Evolutionary conservation across 2,329 filamentous ascomycete species (phyloP).

Genomic region (Exophiala alcalophila): DNA sequence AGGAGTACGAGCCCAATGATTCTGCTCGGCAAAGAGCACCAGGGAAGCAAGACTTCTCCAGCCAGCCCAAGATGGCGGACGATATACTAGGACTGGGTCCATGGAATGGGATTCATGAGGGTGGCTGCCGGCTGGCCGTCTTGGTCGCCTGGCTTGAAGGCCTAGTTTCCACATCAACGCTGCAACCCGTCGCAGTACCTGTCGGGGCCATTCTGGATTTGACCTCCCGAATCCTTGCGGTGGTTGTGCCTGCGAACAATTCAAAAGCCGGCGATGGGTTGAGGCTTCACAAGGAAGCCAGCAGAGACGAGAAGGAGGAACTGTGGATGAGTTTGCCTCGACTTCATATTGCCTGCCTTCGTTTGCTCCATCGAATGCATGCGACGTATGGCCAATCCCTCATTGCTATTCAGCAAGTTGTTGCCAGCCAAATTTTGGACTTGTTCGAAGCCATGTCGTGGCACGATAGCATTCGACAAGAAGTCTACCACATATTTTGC

Average conservation of each 20-base stretch:
- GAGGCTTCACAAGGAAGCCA: slow-evolving; percentile 69
- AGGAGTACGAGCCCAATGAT: slow-evolving; percentile 73
- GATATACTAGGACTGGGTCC: slow-evolving; percentile 54
- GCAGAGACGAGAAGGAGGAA: slow-evolving; percentile 76
- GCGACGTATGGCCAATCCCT: slow-evolving; percentile 58
- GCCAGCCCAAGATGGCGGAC: slow-evolving; percentile 38
- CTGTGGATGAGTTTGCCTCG: slow-evolving; percentile 70
- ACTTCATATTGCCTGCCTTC: slow-evolving; percentile 69
- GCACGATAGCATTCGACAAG: slow-evolving; percentile 55
- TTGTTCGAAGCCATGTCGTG: slow-evolving; percentile 59
- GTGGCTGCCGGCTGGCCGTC: slow-evolving; percentile 65
- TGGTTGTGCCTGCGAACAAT: slow-evolving; percentile 53
- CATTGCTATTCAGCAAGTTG: slow-evolving; percentile 59
- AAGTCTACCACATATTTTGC: slow-evolving; percentile 59
- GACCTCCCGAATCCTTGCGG: slow-evolving; percentile 65
- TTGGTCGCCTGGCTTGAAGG: slow-evolving; percentile 64
- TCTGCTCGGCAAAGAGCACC: slow-evolving; percentile 37
- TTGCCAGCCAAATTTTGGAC: slow-evolving; percentile 69
- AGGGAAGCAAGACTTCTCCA: slow-evolving; percentile 38
- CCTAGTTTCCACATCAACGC: slow-evolving; percentile 63
- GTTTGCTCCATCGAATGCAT: slow-evolving; percentile 58
- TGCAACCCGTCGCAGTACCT: slow-evolving; percentile 63
- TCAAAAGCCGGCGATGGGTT: slow-evolving; percentile 43
- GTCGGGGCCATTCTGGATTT: slow-evolving; percentile 67
- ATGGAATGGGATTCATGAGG: slow-evolving; percentile 74